A percentile compares a stretch with the other conserved stretches of the same genome.
These are phyloP conservation scores for Plasmodium blacklocki DNA, from an alignment of 169 alveolate species.

Conservation along the genomic window DNA sequence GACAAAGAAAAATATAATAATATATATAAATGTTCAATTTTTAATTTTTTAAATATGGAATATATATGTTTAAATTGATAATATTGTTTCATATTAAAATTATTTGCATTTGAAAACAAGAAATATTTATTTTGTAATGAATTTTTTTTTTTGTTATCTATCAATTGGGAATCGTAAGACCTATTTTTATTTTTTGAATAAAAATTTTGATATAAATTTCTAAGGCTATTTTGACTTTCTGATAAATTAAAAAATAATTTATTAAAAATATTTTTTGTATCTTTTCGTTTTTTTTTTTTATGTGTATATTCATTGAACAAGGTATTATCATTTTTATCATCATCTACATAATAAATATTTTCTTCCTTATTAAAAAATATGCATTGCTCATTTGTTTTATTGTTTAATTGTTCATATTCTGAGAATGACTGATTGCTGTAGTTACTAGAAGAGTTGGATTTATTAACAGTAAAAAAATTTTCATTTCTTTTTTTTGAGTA, in stretches of 20 bases:
- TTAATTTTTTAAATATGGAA: slow-evolving; percentile 20
- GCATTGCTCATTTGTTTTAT: background rate
- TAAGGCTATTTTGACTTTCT: background rate
- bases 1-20: slow-evolving; percentile 51
- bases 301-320: background rate
- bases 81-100: slow-evolving; percentile 19
- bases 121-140: too few species aligned
- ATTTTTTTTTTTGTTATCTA: background rate
- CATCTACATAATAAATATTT: background rate
- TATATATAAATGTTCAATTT: slow-evolving; percentile 44
- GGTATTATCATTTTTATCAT: slow-evolving; percentile 5
- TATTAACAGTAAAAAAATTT: too few species aligned
- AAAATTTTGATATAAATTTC: slow-evolving; percentile 6
- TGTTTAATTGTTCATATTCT: background rate
- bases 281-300: background rate
- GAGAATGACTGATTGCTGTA: too few species aligned
- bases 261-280: slow-evolving; percentile 1
- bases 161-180: background rate
- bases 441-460: too few species aligned
- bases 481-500: too few species aligned
- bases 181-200: background rate
- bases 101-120: background rate
- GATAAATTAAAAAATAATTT: slow-evolving; percentile 8
- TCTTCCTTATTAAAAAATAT: background rate
- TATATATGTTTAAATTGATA: slow-evolving; percentile 37